Percentiles rank a stretch among this genome's conserved stretches.
phyloP scores from a whole-genome alignment of 129 eudicot genomes.

The Glebionis coronaria region DNA sequence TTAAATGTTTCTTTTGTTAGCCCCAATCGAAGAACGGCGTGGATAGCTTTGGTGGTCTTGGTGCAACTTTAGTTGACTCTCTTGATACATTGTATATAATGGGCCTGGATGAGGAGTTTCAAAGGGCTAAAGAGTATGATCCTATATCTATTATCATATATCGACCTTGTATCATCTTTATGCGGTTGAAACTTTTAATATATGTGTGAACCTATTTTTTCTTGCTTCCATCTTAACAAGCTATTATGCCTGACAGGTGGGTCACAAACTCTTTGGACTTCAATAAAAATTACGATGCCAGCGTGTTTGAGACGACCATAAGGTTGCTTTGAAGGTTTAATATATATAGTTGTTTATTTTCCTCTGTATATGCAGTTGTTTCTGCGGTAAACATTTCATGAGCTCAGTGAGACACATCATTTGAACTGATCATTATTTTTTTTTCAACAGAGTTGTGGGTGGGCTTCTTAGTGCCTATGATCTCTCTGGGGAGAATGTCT shows the following conservation, averaged over 20 bases:
- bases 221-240: not conserved
- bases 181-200: no score
- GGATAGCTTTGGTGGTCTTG: conserved; percentile 99
- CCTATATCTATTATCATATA: conserved; percentile 12
- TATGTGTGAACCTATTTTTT: no score
- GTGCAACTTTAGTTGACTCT: conserved; percentile 92
- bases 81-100: conserved; percentile 96
- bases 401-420: conserved; percentile 25
- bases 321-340: conserved; percentile 96
- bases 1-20: conserved; percentile 39
- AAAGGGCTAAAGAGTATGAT: conserved; percentile 92
- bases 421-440: conserved; percentile 8
- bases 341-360: conserved; percentile 21
- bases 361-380: conserved; percentile 14
- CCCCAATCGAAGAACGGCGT: conserved; percentile 95
- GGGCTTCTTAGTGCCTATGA: conserved; percentile 98
- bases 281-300: conserved; percentile 94
- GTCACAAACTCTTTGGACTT: conserved; percentile 89
- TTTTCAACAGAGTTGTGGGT: conserved; percentile 76
- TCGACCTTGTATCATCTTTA: not conserved
- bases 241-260: conserved; percentile 66
- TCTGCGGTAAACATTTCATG: conserved; percentile 16
- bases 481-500: conserved; percentile 83
- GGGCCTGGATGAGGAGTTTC: conserved; percentile 97
- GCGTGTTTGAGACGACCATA: conserved; percentile 99